Percentiles rank a stretch among this genome's conserved stretches.
Conservation (phyloP, 2,329 filamentous ascomycete species). For the Pseudogymnoascus sp. region DNA sequence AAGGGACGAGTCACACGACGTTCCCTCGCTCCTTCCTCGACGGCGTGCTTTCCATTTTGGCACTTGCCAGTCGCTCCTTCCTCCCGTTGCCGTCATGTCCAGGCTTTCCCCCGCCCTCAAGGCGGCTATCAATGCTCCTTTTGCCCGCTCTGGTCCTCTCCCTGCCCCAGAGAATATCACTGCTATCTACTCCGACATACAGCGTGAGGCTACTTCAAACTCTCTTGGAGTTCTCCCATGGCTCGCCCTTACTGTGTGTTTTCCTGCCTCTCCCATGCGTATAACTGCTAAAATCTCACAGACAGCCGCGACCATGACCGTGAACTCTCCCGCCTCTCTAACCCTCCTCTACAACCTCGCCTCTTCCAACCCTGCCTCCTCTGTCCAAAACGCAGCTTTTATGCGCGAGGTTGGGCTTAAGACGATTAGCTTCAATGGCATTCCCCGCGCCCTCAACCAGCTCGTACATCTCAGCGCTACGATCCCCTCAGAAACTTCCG, state of each 20-base stretch:
- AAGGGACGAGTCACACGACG: not conserved
- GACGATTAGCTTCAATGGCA: slow-evolving; percentile 70
- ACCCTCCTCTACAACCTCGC: slow-evolving; percentile 37
- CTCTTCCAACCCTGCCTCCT: slow-evolving; percentile 19
- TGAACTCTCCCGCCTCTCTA: slow-evolving; percentile 76
- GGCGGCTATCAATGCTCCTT: slow-evolving; percentile 62
- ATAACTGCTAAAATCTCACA: slow-evolving; percentile 27
- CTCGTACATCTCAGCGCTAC: slow-evolving; percentile 58
- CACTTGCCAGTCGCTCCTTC: not conserved
- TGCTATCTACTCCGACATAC: slow-evolving; percentile 56
- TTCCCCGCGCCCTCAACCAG: slow-evolving; percentile 51
- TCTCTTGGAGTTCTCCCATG: slow-evolving; percentile 57
- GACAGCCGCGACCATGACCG: slow-evolving; percentile 75
- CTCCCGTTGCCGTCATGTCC: slow-evolving; percentile 44
- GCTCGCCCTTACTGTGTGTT: slow-evolving; percentile 54
- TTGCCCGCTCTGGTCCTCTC: slow-evolving; percentile 56
- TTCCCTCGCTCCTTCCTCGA: not conserved
- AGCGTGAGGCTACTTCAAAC: slow-evolving; percentile 51
- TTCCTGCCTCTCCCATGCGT: not conserved
- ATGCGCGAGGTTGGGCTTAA: slow-evolving; percentile 70
- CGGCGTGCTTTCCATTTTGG: not conserved
- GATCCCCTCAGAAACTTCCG: slow-evolving; percentile 46
- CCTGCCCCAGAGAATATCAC: slow-evolving; percentile 55
- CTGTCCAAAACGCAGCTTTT: slow-evolving; percentile 53
- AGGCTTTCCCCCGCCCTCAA: slow-evolving; percentile 66